Base-by-base conservation (phyloP, 2,329 filamentous ascomycete species). In the Corniculantispora saksenae region DNA sequence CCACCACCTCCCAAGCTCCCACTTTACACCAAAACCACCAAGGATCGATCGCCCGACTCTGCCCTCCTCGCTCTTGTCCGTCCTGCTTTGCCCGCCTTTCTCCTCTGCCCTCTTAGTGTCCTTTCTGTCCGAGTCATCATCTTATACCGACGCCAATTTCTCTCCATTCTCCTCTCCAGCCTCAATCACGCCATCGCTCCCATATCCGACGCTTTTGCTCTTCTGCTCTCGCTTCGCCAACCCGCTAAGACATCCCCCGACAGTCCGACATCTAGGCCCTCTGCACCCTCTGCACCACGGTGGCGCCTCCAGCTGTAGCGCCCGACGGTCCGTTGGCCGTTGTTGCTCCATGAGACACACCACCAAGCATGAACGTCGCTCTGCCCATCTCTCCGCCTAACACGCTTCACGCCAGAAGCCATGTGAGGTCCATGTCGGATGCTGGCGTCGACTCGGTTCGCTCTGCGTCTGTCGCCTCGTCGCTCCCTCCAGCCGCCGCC, bases 261-360 rank as follows among this genome's bases (percentile, higher is more conserved):
- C 40, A 55, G 35, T 25, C 60, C 60, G 60, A 47, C 40, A 5
- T 54, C 40, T 32, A 58, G 56, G 56, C 56, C 55, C 40, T 48
- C 32, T 32, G 32, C 32, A 32, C 58, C 47, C 3, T 3, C 25
- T 55, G 60, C 60, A 56, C 50, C 48, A 56, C 50, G n/a, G 60
- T 63, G 60, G 60, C 60, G 60, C 60, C 54, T n/a, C 27, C 59
- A 38, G 21, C 59, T 53, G 35, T 45, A 54, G 47, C 48, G 59
- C 60, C 60, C 60, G 60, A 63, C 40, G 60, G 38, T 63, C 60
- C 60, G 60, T 47, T 47, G 51, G 50, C 48, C 19, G 57, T 25
- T 48, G 51, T 29, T 38, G 40, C 38, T 63, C 51, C 60, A 63
- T 63, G 60, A 63, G 60, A 63, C 60, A 56, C 60, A 47, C 51